These are phyloP conservation scores for Cladosporium sp. DNA, from an alignment of 2,329 filamentous ascomycete genomes.

Conservation along the genomic window DNA sequence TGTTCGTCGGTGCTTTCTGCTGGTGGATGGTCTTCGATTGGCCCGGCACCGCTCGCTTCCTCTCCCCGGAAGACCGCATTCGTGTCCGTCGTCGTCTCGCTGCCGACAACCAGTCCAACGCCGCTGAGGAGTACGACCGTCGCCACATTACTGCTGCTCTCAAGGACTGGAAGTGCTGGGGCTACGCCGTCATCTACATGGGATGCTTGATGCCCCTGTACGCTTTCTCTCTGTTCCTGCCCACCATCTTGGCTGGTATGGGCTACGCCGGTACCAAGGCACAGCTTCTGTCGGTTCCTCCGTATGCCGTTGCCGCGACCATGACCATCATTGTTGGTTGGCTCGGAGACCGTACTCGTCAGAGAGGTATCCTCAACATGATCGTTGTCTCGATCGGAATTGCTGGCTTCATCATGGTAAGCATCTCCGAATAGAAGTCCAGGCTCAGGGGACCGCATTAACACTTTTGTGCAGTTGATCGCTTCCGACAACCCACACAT, in stretches of 20 bases:
- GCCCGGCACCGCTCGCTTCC: conserved; percentile 58
- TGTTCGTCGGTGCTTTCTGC: conserved; percentile 55
- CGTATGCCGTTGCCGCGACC: conserved; percentile 70
- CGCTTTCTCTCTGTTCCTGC: conserved; percentile 36
- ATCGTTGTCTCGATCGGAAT: conserved; percentile 68
- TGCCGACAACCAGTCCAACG: conserved; percentile 29
- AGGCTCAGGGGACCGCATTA: neutral
- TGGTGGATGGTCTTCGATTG: conserved; percentile 53
- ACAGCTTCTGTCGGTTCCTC: conserved; percentile 73
- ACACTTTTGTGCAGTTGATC: conserved; percentile 52
- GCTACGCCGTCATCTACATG: conserved; percentile 75
- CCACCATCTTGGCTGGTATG: conserved; percentile 34
- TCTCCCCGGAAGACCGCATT: conserved; percentile 46
- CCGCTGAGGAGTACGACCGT: conserved; percentile 29
- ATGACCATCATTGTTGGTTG: conserved; percentile 70
- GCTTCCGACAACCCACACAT: conserved; percentile 63
- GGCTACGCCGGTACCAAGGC: conserved; percentile 62
- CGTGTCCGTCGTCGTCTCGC: conserved; percentile 29
- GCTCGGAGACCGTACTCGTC: conserved; percentile 70
- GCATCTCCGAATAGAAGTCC: neutral
- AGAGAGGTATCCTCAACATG: conserved; percentile 81
- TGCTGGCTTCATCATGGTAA: conserved; percentile 69
- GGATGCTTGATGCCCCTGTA: conserved; percentile 40
- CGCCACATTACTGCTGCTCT: conserved; percentile 41
- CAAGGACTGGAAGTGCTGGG: conserved; percentile 81